Evolutionary conservation across 1,284 basidiomycete genomes (phyloP).

Genomic region (Termitomyces sp.): DNA sequence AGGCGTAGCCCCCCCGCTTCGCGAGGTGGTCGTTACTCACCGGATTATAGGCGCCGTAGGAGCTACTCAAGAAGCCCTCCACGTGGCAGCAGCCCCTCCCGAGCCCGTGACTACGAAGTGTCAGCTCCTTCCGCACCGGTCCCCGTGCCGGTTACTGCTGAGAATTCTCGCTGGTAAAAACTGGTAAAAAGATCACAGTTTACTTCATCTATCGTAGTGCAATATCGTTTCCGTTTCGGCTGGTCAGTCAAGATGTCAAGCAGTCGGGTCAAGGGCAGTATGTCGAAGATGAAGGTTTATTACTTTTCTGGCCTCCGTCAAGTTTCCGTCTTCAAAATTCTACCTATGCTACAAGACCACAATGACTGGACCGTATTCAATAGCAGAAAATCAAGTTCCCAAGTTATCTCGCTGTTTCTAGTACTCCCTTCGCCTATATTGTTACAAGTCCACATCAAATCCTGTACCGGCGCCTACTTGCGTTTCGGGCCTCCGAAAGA

Average conservation of each 20-base stretch:
- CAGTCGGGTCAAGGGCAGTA: constrained; percentile 26
- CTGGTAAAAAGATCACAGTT: constrained; percentile 20
- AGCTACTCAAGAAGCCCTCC: constrained; percentile 78
- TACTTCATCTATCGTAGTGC: constrained; percentile 11
- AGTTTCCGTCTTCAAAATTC: constrained; percentile 25
- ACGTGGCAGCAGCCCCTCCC: constrained; percentile 64
- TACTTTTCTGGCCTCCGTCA: constrained; percentile 23
- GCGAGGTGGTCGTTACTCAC: constrained; percentile 60
- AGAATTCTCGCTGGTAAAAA: constrained; percentile 40
- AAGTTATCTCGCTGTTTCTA: constrained; percentile 33
- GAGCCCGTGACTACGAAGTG: constrained; percentile 45
- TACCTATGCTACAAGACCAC: constrained; percentile 23
- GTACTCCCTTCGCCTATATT: constrained; percentile 36
- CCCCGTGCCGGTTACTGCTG: constrained; percentile 26
- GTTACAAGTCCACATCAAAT: constrained; percentile 32
- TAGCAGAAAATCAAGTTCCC: constrained; percentile 28
- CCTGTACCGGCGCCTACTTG: constrained; percentile 14
- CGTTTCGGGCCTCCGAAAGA: constrained; percentile 13
- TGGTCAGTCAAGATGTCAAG: constrained; percentile 20
- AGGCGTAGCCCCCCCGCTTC: constrained; percentile 62
- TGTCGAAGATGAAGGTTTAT: constrained; percentile 23
- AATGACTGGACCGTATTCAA: constrained; percentile 26
- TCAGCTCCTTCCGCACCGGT: constrained; percentile 23
- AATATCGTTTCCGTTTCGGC: constrained; percentile 6
- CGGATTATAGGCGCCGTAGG: constrained; percentile 66